Percentiles rank a stretch among this genome's conserved stretches.
Evolutionary conservation across 2,329 filamentous ascomycete genomes (phyloP).

Genomic region (Ophiostoma ulmi): DNA sequence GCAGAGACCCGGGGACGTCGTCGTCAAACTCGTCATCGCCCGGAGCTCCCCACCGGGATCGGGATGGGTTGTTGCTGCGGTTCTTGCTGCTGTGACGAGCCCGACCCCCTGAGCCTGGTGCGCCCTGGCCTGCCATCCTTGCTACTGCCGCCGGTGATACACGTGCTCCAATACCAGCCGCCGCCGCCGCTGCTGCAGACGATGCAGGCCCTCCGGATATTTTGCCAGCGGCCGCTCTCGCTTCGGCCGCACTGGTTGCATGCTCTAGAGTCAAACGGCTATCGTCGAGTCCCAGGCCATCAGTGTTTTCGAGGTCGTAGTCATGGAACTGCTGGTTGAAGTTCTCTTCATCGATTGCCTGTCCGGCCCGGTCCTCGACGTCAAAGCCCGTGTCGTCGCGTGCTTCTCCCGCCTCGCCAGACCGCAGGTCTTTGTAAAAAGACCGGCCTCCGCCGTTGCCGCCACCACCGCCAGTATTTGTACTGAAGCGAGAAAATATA

Average conservation of each 20-base stretch:
- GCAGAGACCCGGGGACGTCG: slow-evolving; percentile 58
- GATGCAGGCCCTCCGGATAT: neutral
- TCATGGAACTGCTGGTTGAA: slow-evolving; percentile 48
- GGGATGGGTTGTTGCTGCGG: neutral
- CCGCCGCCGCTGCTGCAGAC: neutral
- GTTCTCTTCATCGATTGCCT: slow-evolving; percentile 51
- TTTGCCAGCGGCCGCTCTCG: neutral
- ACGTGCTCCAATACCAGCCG: neutral
- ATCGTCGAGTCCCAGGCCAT: slow-evolving; percentile 41
- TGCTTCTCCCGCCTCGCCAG: slow-evolving; percentile 33
- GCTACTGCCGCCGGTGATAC: neutral
- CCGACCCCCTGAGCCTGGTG: neutral
- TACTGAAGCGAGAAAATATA: slow-evolving; percentile 43
- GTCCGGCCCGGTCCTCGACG: slow-evolving; percentile 40
- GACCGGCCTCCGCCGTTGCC: slow-evolving; percentile 36
- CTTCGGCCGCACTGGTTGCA: neutral
- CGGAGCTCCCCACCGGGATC: slow-evolving; percentile 29
- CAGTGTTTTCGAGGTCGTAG: slow-evolving; percentile 44
- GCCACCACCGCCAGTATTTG: slow-evolving; percentile 28
- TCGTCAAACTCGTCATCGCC: slow-evolving; percentile 50
- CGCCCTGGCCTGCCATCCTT: neutral
- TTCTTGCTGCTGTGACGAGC: neutral
- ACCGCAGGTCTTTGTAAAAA: slow-evolving; percentile 49
- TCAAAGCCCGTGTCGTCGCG: slow-evolving; percentile 33
- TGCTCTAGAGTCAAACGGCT: slow-evolving; percentile 41